Evolutionary conservation across 2,329 filamentous ascomycete species (phyloP), one percentile per base, ranked within the genome.

Genomic region (Colletotrichum cordylinicola): DNA sequence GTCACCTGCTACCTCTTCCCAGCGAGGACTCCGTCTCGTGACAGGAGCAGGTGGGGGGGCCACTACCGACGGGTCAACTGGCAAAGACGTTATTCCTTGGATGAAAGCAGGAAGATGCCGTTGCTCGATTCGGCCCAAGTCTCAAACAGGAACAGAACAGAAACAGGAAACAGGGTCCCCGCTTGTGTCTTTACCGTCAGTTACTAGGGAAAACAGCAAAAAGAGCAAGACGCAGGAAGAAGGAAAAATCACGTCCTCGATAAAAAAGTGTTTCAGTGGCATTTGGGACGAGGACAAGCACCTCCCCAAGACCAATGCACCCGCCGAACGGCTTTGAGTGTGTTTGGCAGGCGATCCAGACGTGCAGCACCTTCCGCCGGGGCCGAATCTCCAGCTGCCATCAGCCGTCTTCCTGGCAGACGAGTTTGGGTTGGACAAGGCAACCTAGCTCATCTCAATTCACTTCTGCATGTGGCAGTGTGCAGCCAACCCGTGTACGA

Each of bases 271-370:
- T 74, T 76, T 76, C 70, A 68, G 70, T 58, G 43, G 58, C 52
- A 33, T 24, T 73, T 68, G 73, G 72, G 73, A 73, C 70, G 68
- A 27, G 39, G 29, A 65, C 35, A 52, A 31, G 68, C 72, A 72
- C 61, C 61, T 10, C n/a, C n/a, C 18, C 29, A 61, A 61, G 58
- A 48, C 70, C 43, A 58, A 58, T 24, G 69, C 48, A 62, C 35
- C 21, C 58, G 65, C 29, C 67, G 67, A 55, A 69, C 61, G 35
- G 48, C 27, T 24, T 60, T 48, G 62, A 55, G n/a, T 62, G 39
- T 75, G 70, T 72, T 21, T 72, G 52, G 29, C 56, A 56, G 55
- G n/a, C 72, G 52, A 55, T 24, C 67, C n/a, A 58, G 67, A 33
- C 72, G 69, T 65, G 67, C 67, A 68, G 64, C 58, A 29, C 31